phyloP scores from a whole-genome alignment of 192 early-diverging fungal species.

The Coemansia sp. region DNA sequence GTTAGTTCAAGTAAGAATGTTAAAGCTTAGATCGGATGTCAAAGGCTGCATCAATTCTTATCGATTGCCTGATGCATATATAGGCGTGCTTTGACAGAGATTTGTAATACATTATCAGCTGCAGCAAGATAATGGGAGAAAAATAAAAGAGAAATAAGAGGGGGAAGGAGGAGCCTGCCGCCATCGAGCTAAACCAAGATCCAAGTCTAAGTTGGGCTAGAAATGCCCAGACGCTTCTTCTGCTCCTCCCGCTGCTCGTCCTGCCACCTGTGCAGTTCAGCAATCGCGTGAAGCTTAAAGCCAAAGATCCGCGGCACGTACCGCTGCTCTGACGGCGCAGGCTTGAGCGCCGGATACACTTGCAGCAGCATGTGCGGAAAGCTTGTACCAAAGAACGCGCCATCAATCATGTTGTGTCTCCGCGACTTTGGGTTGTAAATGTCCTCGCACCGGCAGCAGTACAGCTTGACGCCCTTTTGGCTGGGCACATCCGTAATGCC shows the following conservation, averaged over 20 bases:
- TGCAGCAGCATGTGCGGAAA: conserved; percentile 97
- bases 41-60: not conserved
- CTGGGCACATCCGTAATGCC: conserved; percentile 86
- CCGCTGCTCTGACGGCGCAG: conserved; percentile 73
- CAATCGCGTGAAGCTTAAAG: conserved; percentile 87
- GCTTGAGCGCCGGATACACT: conserved; percentile 80
- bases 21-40: not conserved
- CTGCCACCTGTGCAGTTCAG: conserved; percentile 89
- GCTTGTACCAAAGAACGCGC: conserved; percentile 95
- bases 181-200: not conserved
- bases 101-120: not conserved
- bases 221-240: conserved; percentile 42
- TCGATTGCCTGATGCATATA: not conserved
- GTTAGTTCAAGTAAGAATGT: too few relatives aligned
- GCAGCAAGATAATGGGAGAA: not conserved
- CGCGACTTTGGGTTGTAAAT: conserved; percentile 91
- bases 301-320: conserved; percentile 96
- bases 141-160: not conserved
- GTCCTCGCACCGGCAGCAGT: conserved; percentile 95
- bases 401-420: conserved; percentile 84
- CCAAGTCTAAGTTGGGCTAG: not conserved
- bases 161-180: not conserved
- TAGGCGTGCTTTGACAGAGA: not conserved
- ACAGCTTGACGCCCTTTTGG: conserved; percentile 87
- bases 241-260: conserved; percentile 79